These are phyloP conservation scores for Diaporthe sp. DNA, from an alignment of 2,329 filamentous ascomycete species.

Conservation along the genomic window DNA sequence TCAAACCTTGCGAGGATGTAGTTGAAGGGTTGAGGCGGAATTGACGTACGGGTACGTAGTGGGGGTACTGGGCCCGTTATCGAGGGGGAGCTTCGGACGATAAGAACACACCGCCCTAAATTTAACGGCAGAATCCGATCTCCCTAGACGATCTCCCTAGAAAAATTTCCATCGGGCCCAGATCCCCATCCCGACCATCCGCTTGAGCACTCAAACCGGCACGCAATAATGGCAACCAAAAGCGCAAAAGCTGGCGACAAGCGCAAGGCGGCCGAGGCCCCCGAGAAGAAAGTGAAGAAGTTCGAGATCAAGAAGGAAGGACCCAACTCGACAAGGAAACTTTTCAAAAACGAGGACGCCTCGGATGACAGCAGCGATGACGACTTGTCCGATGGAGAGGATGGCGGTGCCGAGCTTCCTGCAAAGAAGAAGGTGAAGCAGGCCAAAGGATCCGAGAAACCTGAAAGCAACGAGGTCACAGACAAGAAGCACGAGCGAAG, in stretches of 20 bases:
- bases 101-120: constrained; percentile 29
- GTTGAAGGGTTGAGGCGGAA: neutral
- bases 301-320: constrained; percentile 65
- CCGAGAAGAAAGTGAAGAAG: constrained; percentile 59
- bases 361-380: constrained; percentile 55
- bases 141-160: constrained; percentile 18
- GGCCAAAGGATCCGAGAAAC: constrained; percentile 45
- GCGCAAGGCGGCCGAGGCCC: constrained; percentile 65
- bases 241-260: constrained; percentile 64
- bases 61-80: constrained; percentile 34
- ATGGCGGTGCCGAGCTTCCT: constrained; percentile 66
- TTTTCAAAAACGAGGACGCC: constrained; percentile 51
- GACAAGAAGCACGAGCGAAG: constrained; percentile 60
- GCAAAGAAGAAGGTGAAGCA: constrained; percentile 55
- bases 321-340: constrained; percentile 51
- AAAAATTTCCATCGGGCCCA: constrained; percentile 33
- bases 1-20: neutral
- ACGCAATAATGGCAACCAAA: constrained; percentile 63
- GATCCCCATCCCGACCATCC: neutral
- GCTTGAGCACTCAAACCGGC: neutral
- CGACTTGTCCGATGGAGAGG: constrained; percentile 63
- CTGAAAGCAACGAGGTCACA: constrained; percentile 44
- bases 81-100: neutral
- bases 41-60: constrained; percentile 11
- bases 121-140: constrained; percentile 36